Conservation (phyloP, 305 asterid genomes). For the Solanum aculeatissimum region DNA sequence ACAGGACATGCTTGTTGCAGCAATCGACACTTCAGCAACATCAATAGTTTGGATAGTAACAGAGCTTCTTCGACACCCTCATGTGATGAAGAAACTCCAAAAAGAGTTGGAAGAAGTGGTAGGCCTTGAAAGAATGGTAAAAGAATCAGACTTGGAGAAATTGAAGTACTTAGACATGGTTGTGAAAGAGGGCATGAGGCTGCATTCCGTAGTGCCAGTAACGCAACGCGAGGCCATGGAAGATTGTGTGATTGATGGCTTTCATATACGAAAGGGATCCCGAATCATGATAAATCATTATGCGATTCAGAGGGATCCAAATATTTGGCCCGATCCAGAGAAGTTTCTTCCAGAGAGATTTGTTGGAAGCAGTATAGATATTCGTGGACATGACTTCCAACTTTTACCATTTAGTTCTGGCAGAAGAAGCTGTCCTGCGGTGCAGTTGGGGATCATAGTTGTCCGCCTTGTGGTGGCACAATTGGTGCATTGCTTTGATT, state of each 20-base stretch:
- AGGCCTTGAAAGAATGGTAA: slow-evolving; percentile 23
- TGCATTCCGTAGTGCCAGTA: slow-evolving; percentile 24
- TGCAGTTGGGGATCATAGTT: slow-evolving; percentile 20
- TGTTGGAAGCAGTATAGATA: slow-evolving; percentile 4
- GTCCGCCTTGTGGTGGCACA: slow-evolving; percentile 19
- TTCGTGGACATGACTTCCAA: slow-evolving; percentile 17
- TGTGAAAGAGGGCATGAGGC: slow-evolving; percentile 21
- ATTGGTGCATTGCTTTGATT: slow-evolving; percentile 29
- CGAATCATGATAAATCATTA: slow-evolving; percentile 18
- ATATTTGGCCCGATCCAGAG: slow-evolving; percentile 16
- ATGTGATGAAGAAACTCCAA: not conserved
- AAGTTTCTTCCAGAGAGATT: slow-evolving; percentile 28
- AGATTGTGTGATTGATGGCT: slow-evolving; percentile 26
- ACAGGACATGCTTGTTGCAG: not conserved
- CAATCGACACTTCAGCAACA: not conserved
- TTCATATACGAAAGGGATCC: slow-evolving; percentile 12
- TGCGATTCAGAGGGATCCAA: slow-evolving; percentile 30
- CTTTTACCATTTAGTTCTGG: slow-evolving; percentile 36
- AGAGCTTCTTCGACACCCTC: not conserved
- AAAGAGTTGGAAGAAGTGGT: not conserved
- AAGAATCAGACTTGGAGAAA: slow-evolving; percentile 25
- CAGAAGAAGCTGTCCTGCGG: slow-evolving; percentile 32
- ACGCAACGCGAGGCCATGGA: slow-evolving; percentile 23
- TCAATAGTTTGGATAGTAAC: not conserved
- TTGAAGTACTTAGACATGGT: slow-evolving; percentile 24